phyloP scores from a whole-genome alignment of 1,284 basidiomycete species.

The Fomitopsis betulina region DNA sequence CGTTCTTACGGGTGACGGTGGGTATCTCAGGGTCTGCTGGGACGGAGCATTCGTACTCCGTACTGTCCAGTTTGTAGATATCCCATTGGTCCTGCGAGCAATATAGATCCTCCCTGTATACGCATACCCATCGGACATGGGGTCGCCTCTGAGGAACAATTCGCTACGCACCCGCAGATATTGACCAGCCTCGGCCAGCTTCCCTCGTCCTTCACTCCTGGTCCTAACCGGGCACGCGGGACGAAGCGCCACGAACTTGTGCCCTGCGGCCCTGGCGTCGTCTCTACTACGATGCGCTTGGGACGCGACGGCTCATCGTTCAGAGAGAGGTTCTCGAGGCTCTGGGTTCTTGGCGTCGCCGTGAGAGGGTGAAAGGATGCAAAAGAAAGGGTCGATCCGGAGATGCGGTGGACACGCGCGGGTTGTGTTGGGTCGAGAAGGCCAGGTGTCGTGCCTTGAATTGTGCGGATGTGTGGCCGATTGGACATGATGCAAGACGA shows the following conservation, averaged over 20 bases:
- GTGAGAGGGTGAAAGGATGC: slow-evolving; percentile 64
- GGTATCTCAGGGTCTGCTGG: slow-evolving; percentile 37
- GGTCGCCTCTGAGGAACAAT: background rate
- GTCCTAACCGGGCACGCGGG: slow-evolving; percentile 55
- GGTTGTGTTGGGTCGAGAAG: slow-evolving; percentile 56
- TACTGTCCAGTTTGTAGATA: slow-evolving; percentile 70
- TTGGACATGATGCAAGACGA: background rate
- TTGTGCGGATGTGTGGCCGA: slow-evolving; percentile 3
- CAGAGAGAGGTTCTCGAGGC: slow-evolving; percentile 34
- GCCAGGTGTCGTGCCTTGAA: slow-evolving; percentile 42
- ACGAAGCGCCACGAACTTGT: slow-evolving; percentile 68
- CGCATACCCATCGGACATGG: background rate
- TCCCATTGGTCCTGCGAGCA: slow-evolving; percentile 77
- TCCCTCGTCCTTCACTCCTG: slow-evolving; percentile 59
- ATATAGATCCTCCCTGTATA: slow-evolving; percentile 41
- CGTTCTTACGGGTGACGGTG: slow-evolving; percentile 21
- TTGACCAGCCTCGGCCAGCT: slow-evolving; percentile 60
- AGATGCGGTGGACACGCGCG: slow-evolving; percentile 49
- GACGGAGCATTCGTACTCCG: slow-evolving; percentile 59
- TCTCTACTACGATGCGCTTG: slow-evolving; percentile 70
- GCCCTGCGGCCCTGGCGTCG: slow-evolving; percentile 36
- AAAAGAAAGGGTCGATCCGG: slow-evolving; percentile 54
- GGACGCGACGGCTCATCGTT: slow-evolving; percentile 47
- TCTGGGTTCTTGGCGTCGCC: slow-evolving; percentile 41
- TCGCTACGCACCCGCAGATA: slow-evolving; percentile 59